These are phyloP conservation scores for Rhytidhysteron rufulum DNA, from an alignment of 2,329 filamentous ascomycete genomes.

Conservation along the genomic window DNA sequence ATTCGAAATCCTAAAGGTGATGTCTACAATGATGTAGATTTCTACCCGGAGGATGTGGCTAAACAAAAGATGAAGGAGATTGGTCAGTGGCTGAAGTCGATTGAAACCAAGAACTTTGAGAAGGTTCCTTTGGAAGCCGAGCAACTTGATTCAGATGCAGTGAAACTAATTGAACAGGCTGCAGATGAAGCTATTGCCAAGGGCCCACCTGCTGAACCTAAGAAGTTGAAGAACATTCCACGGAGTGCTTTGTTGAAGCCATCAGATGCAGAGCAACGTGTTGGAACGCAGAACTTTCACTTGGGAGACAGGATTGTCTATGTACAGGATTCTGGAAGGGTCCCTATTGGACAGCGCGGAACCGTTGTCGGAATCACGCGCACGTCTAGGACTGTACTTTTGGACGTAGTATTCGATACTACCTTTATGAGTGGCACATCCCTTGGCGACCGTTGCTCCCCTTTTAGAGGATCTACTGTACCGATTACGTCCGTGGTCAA, in stretches of 20 bases:
- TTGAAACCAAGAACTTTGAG: slow-evolving; percentile 89
- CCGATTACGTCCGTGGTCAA: slow-evolving; percentile 86
- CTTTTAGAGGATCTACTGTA: slow-evolving; percentile 92
- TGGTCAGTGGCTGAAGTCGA: slow-evolving; percentile 83
- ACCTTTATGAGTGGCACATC: slow-evolving; percentile 98
- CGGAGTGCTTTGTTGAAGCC: slow-evolving; percentile 86
- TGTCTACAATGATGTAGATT: slow-evolving; percentile 77
- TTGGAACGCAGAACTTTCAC: slow-evolving; percentile 76
- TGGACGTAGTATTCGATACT: slow-evolving; percentile 90
- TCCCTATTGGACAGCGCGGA: slow-evolving; percentile 85
- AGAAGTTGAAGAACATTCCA: slow-evolving; percentile 76
- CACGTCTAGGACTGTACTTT: slow-evolving; percentile 73
- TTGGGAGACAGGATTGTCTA: slow-evolving; percentile 93
- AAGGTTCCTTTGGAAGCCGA: slow-evolving; percentile 94
- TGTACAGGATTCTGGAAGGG: slow-evolving; percentile 86
- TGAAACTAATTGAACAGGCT: slow-evolving; percentile 72
- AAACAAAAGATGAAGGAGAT: slow-evolving; percentile 88
- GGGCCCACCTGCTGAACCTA: slow-evolving; percentile 54
- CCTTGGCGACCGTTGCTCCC: slow-evolving; percentile 81
- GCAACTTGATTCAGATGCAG: slow-evolving; percentile 88
- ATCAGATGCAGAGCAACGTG: slow-evolving; percentile 88
- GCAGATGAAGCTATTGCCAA: slow-evolving; percentile 61
- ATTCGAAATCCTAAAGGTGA: slow-evolving; percentile 81
- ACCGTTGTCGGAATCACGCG: slow-evolving; percentile 94
- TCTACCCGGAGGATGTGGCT: slow-evolving; percentile 73